Percentiles rank a stretch among this genome's conserved stretches.
phyloP scores from a whole-genome alignment of 768 basidiomycete genomes.

The Fomitopsis pulvina region DNA sequence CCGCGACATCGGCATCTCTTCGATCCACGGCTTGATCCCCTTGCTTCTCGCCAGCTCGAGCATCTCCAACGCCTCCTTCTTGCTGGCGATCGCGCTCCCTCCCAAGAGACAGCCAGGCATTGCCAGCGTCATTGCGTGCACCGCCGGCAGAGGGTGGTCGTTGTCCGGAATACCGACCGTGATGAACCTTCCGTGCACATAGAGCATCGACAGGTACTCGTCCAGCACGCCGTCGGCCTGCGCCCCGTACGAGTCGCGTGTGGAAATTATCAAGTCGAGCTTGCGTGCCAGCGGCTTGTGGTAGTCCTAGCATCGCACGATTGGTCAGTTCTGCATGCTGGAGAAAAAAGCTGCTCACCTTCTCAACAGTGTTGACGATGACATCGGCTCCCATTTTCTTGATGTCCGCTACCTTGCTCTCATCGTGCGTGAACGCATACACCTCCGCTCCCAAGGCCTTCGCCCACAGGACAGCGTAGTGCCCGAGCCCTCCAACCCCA shows the following conservation, averaged over 20 bases:
- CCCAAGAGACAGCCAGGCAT: constrained; percentile 17
- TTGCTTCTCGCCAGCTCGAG: constrained; percentile 51
- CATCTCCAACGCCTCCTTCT: constrained; percentile 54
- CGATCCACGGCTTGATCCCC: constrained; percentile 39
- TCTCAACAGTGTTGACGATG: constrained; percentile 38
- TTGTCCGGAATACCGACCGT: constrained; percentile 52
- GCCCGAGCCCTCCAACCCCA: constrained; percentile 57
- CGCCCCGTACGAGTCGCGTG: constrained; percentile 12
- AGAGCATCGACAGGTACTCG: constrained; percentile 36
- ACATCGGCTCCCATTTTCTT: constrained; percentile 50
- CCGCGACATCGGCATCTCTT: constrained; percentile 40
- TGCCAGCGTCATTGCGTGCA: constrained; percentile 27
- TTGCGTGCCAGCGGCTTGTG: constrained; percentile 28
- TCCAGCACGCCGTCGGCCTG: constrained; percentile 18
- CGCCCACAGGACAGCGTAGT: constrained; percentile 35
- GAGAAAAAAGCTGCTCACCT: not conserved
- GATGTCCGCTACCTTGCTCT: constrained; percentile 48
- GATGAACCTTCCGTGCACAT: constrained; percentile 47
- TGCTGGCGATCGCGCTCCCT: constrained; percentile 43
- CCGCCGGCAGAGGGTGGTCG: constrained; percentile 27
- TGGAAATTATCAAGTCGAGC: constrained; percentile 44
- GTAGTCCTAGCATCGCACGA: constrained; percentile 30
- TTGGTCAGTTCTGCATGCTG: not conserved
- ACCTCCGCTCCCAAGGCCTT: constrained; percentile 53
- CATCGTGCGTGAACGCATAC: constrained; percentile 50